Base-by-base conservation (phyloP, 139 green algal species). In the Pycnococcus provasolii region DNA sequence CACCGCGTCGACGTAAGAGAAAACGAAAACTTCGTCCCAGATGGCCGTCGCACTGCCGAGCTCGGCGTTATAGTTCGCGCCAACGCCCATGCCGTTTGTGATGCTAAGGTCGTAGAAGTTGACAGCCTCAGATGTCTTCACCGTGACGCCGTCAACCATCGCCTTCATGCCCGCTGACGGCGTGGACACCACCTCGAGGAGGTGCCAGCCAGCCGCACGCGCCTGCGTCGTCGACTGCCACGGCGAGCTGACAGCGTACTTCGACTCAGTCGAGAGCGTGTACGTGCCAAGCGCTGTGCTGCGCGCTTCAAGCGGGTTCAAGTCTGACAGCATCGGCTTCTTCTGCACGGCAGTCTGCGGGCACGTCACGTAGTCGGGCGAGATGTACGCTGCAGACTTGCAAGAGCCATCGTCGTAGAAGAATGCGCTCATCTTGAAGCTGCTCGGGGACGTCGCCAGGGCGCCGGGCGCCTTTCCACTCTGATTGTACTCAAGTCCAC, bases 281-380 rank as follows among this genome's bases (percentile, higher is more conserved):
- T 70, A 70, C 15, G 57, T 48, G 60, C 68, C 68, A 5, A 68
- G 47, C 15, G 68, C 68, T 42, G 59, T 67, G 58, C 42, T 47
- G 43, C 45, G 54, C 53, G 43, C 65, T 8, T 45, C 47, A 3
- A 48, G 63, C n/a, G 58, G 58, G 6, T 42, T 40, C 26, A n/a
- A 48, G 0, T 44, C 65, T 3, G 54, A 42, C 3, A 64, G 53
- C 26, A 65, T 44, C 37, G 54, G 40, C 13, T 55, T 47, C 43
- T 53, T 43, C 62, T 61, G n/a, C 8, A 43, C 39, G 9, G 11
- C 43, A 9, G 53, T 64, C 43, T 40, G 9, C 15, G 53, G 13
- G 66, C 66, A 72, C 3, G 15, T 44, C 42, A 11, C 37, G 45
- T 54, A 50, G 66, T 72, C 55, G 45, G 66, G 66, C 26, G 11